These are phyloP conservation scores for Monosiga brevicollis DNA, from an alignment of 78 protist genomes.

Conservation along the genomic window DNA sequence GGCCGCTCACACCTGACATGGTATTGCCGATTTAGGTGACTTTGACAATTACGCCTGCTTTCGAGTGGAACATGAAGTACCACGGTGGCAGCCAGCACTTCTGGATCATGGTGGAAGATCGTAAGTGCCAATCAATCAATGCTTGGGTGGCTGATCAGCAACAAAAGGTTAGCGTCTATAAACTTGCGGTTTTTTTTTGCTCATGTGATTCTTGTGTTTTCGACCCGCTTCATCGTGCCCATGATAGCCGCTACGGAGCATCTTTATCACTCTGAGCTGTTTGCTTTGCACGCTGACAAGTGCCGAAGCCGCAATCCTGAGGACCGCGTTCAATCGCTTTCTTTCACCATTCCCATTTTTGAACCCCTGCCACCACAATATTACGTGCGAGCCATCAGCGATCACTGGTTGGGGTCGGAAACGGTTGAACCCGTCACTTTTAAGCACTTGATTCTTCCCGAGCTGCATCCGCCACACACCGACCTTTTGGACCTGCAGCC, in stretches of 20 bases:
- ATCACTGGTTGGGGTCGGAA: constrained; percentile 86
- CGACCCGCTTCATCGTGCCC: no score
- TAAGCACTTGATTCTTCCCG: constrained; percentile 76
- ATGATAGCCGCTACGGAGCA: constrained; percentile 49
- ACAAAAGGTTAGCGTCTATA: no score
- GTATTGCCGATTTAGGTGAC: no score
- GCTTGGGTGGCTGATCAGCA: neutral
- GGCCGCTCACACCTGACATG: no score
- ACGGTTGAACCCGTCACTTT: constrained; percentile 51
- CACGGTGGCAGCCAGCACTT: constrained; percentile 69
- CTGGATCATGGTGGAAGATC: constrained; percentile 68
- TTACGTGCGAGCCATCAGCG: constrained; percentile 70
- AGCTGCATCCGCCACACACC: constrained; percentile 79
- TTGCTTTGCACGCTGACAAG: constrained; percentile 44
- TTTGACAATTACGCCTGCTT: constrained; percentile 42
- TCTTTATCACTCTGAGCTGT: constrained; percentile 78
- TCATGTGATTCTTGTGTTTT: no score
- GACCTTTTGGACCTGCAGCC: constrained; percentile 86
- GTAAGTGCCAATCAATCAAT: neutral
- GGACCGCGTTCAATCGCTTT: constrained; percentile 29
- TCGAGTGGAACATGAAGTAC: constrained; percentile 46
- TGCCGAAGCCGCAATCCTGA: neutral
- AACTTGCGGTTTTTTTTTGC: no score
- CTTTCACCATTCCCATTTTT: constrained; percentile 71
- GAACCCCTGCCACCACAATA: constrained; percentile 88